Conservation (phyloP, 441 rosid genomes). For the Croton laevigatus region DNA sequence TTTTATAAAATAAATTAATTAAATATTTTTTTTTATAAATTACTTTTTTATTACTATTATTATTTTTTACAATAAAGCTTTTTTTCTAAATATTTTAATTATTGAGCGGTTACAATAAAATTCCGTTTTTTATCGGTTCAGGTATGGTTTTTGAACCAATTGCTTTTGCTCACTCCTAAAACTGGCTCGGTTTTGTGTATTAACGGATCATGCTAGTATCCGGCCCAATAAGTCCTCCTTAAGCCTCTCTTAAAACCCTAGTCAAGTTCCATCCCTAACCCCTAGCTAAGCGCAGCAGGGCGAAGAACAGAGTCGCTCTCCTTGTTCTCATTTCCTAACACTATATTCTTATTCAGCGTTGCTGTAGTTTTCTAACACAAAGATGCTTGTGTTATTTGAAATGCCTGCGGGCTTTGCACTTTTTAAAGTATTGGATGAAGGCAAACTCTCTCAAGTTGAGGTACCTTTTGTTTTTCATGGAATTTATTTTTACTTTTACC, state of each 20-base stretch:
- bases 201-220: neutral
- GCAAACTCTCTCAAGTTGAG: constrained; percentile 78
- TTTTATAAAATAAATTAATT: no score
- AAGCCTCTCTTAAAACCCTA: constrained; percentile 16
- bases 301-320: neutral
- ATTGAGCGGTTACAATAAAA: no score
- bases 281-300: neutral
- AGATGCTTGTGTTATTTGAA: constrained; percentile 5
- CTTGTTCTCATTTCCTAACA: neutral
- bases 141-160: no score
- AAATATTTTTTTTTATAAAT: no score
- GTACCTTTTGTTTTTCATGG: constrained; percentile 29
- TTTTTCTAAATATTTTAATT: no score
- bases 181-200: neutral
- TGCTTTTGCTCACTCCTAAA: no score
- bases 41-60: no score
- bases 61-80: no score
- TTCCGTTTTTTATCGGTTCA: no score
- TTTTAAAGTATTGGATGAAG: constrained; percentile 81
- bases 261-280: neutral
- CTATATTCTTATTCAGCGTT: neutral
- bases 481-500: neutral
- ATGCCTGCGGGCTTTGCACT: constrained; percentile 88
- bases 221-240: neutral
- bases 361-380: neutral